Percentiles rank a stretch among this genome's conserved stretches.
Conservation (phyloP, 331 rosid species). For the Rosa hybrid region DNA sequence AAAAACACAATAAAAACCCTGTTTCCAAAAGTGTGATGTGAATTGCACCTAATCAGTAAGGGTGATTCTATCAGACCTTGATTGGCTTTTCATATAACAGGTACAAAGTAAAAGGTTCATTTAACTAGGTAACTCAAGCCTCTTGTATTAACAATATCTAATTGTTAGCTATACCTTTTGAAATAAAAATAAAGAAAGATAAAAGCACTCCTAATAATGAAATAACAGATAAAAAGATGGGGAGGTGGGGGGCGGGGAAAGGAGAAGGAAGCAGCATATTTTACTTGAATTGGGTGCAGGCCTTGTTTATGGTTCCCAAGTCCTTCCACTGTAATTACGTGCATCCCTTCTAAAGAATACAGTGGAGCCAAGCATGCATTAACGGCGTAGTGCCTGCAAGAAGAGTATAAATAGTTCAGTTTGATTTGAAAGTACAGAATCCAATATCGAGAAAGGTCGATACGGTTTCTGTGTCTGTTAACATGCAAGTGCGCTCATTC, state of each 20-base stretch:
- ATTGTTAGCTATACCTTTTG: background rate
- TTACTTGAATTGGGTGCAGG: slow-evolving; percentile 90
- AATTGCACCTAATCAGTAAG: background rate
- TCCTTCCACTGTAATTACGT: slow-evolving; percentile 93
- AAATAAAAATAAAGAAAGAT: background rate
- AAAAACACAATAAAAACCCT: background rate
- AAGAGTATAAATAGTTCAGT: slow-evolving; percentile 22
- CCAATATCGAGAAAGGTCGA: background rate
- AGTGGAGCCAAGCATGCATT: slow-evolving; percentile 97
- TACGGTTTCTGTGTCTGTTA: background rate
- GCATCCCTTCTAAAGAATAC: slow-evolving; percentile 98
- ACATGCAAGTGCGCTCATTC: background rate
- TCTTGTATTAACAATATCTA: background rate
- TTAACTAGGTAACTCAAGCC: background rate
- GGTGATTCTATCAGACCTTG: background rate
- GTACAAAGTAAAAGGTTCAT: background rate
- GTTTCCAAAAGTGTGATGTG: background rate
- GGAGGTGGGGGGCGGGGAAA: background rate
- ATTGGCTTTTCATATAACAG: background rate
- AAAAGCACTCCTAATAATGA: background rate
- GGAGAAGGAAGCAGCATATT: slow-evolving; percentile 6
- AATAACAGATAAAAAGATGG: background rate
- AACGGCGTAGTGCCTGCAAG: slow-evolving; percentile 79
- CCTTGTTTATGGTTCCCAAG: slow-evolving; percentile 75
- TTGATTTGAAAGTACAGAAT: background rate